phyloP scores from a whole-genome alignment of 1,284 basidiomycete species.

The Fomes fomentarius region DNA sequence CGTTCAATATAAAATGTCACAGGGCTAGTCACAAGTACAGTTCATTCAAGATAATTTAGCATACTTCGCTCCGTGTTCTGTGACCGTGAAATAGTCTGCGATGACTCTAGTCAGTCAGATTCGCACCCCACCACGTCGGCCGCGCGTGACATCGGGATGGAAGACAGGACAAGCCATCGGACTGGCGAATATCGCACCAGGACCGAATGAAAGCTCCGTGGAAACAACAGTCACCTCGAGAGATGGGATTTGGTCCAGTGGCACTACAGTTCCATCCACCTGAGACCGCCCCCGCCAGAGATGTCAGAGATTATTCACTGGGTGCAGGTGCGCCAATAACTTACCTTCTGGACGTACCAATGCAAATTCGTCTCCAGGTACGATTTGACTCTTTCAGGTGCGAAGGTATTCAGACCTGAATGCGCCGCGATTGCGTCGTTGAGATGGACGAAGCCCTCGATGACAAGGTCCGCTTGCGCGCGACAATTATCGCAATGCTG shows the following conservation, averaged over 20 bases:
- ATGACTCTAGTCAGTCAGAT: too few relatives aligned
- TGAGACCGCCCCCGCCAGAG: too few relatives aligned
- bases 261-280: not conserved
- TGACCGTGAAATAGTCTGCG: too few relatives aligned
- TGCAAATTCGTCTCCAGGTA: constrained; percentile 41
- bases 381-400: constrained; percentile 39
- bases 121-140: constrained; percentile 7
- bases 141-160: constrained; percentile 13
- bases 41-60: too few relatives aligned
- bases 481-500: constrained; percentile 45
- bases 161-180: not conserved
- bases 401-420: constrained; percentile 34
- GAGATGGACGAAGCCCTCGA: constrained; percentile 60
- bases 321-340: too few relatives aligned
- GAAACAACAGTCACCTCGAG: constrained; percentile 36
- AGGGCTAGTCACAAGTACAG: too few relatives aligned
- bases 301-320: too few relatives aligned
- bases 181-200: constrained; percentile 27
- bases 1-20: too few relatives aligned
- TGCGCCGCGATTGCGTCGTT: constrained; percentile 38
- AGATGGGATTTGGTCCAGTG: constrained; percentile 27
- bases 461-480: constrained; percentile 37
- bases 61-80: too few relatives aligned
- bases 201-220: constrained; percentile 30
- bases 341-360: constrained; percentile 39